Evolutionary conservation across 2,329 filamentous ascomycete genomes (phyloP), one percentile per base, ranked within the genome.

Genomic region (Amauroascus verrucosus): DNA sequence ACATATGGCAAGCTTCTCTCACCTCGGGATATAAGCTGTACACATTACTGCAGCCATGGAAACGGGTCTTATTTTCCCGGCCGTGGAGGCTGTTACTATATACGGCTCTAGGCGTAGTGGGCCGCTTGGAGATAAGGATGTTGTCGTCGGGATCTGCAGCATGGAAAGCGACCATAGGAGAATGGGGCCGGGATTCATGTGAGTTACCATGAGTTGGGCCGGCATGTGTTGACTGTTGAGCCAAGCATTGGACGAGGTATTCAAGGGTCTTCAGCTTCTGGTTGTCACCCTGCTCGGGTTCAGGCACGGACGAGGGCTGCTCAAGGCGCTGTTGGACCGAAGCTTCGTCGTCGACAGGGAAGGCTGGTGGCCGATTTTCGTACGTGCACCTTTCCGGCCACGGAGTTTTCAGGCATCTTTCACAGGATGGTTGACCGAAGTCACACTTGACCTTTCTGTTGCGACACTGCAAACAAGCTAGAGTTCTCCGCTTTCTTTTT

Each of bases 371-470:
- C 7, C 33, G 30, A 18, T 55, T 51, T 22, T 58, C 57, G 37
- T 57, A 59, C 33, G 48, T 35, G 41, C 58, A 58, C 14, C 52
- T 40, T 22, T 54, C 53, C 2, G 54, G 51, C 22, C 54, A 51
- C 2, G 56, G 48, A 58, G 66, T 65, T 56, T 71, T 71, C 37
- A 63, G 55, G 54, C 70, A 72, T 16, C 70, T 65, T 18, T 64
- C 61, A 54, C 70, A 72, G 2, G 63, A 62, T 8, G 70, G 70
- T 62, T 69, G 72, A 32, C 67, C 66, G 33, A 70, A 67, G 56
- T 72, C 70, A 54, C 70, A 73, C 54, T 67, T 70, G 32, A 72
- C 60, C 57, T 73, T 73, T 44, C 70, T 62, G 52, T 63, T 67
- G 52, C 70, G 68, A 56, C 70, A 73, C 33, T 68, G 69, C 16